These are phyloP conservation scores for Fusarium cicatricum DNA, from an alignment of 2,329 filamentous ascomycete species.

Conservation along the genomic window DNA sequence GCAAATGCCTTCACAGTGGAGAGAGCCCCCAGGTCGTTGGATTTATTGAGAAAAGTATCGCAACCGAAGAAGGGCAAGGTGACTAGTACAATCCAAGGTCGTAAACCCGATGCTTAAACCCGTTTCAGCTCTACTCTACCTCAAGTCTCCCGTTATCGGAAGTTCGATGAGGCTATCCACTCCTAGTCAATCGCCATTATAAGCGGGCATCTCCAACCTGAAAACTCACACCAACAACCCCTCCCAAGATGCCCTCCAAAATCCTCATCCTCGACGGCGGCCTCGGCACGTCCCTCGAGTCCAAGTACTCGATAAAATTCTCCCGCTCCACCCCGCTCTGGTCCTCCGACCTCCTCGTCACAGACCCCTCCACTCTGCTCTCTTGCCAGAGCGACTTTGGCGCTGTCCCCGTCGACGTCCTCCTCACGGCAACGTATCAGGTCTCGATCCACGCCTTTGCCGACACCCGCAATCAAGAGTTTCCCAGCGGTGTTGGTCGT, in stretches of 20 bases:
- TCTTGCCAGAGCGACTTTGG: constrained; percentile 66
- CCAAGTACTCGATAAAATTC: constrained; percentile 63
- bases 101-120: too few relatives aligned
- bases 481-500: constrained; percentile 54
- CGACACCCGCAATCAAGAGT: constrained; percentile 53
- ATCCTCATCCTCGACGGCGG: constrained; percentile 70
- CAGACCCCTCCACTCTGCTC: constrained; percentile 59
- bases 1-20: too few relatives aligned
- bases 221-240: constrained; percentile 5
- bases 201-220: constrained; percentile 14
- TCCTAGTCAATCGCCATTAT: constrained; percentile 22
- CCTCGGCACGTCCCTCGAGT: constrained; percentile 71
- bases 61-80: too few relatives aligned
- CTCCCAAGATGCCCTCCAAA: constrained; percentile 37
- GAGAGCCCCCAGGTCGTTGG: too few relatives aligned
- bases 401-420: constrained; percentile 65
- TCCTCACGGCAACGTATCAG: constrained; percentile 75
- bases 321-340: constrained; percentile 65
- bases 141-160: too few relatives aligned
- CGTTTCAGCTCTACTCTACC: too few relatives aligned
- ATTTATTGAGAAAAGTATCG: too few relatives aligned
- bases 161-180: constrained; percentile 18
- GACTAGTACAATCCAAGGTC: too few relatives aligned
- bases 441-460: constrained; percentile 65
- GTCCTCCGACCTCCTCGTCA: constrained; percentile 72